phyloP scores from a whole-genome alignment of 1,139 yeast genomes.

The Blastobotrys buckinghamii region DNA sequence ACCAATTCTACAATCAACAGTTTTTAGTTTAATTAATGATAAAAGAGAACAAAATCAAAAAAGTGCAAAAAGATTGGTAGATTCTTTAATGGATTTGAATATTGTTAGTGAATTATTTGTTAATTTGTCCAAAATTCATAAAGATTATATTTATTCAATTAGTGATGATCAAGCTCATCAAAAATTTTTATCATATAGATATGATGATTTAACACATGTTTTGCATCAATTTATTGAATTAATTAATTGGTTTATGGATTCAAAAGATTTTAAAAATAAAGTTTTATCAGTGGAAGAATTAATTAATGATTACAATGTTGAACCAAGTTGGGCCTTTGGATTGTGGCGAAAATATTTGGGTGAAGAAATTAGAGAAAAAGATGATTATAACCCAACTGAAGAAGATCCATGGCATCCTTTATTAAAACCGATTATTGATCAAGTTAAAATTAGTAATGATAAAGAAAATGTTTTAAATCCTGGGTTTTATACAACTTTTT shows the following conservation, averaged over 20 bases:
- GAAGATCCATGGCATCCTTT: slow-evolving; percentile 24
- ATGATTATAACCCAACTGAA: neutral
- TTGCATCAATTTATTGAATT: slow-evolving; percentile 60
- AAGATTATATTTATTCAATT: slow-evolving; percentile 32
- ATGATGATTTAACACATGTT: slow-evolving; percentile 65
- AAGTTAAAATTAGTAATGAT: slow-evolving; percentile 23
- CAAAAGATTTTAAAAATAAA: slow-evolving; percentile 33
- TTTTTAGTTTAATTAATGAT: slow-evolving; percentile 62
- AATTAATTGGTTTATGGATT: slow-evolving; percentile 45
- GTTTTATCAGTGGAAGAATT: slow-evolving; percentile 47
- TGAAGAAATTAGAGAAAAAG: slow-evolving; percentile 28
- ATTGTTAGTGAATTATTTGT: slow-evolving; percentile 60
- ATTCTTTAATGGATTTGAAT: slow-evolving; percentile 41
- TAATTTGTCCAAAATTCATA: slow-evolving; percentile 49
- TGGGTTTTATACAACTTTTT: slow-evolving; percentile 55
- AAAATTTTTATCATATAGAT: slow-evolving; percentile 64
- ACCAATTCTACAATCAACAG: slow-evolving; percentile 47
- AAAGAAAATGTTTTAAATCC: slow-evolving; percentile 39
- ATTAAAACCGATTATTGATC: slow-evolving; percentile 22
- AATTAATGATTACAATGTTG: slow-evolving; percentile 45
- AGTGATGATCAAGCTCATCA: slow-evolving; percentile 46
- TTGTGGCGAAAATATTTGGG: slow-evolving; percentile 59
- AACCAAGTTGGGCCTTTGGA: slow-evolving; percentile 68
- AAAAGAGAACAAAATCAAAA: slow-evolving; percentile 27
- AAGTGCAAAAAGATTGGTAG: slow-evolving; percentile 51